Conservation (phyloP, 176 grass and related monocot genomes). For the Carex myosuroides region DNA sequence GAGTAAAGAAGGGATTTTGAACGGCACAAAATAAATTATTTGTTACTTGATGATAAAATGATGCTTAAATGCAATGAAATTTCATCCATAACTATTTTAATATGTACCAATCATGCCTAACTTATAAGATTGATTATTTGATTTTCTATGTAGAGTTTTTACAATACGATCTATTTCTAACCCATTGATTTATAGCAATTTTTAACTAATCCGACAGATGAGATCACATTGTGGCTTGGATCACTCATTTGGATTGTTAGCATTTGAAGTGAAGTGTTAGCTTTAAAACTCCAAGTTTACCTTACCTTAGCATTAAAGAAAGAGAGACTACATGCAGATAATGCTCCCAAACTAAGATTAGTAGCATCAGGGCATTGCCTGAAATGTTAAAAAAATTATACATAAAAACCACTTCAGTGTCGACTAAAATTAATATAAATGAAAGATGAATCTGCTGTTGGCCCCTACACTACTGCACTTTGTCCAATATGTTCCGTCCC, state of each 20-base stretch:
- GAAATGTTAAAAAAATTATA: slow-evolving; percentile 7
- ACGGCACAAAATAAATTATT: neutral
- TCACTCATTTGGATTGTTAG: neutral
- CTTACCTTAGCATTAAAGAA: slow-evolving; percentile 59
- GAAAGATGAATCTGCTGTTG: neutral
- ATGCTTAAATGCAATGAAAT: neutral
- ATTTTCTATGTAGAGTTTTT: neutral
- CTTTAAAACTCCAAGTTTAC: neutral
- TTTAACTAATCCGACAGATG: neutral
- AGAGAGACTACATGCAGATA: slow-evolving; percentile 56
- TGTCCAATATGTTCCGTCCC: neutral
- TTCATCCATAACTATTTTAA: neutral
- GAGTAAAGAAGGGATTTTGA: neutral
- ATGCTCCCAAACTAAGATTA: slow-evolving; percentile 81
- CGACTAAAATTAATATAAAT: slow-evolving; percentile 15
- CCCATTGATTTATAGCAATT: neutral
- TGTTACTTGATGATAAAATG: neutral
- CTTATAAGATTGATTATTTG: neutral
- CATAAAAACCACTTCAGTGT: neutral
- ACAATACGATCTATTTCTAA: neutral
- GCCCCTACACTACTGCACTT: neutral
- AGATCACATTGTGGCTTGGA: neutral
- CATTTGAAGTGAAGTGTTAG: neutral
- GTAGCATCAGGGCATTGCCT: slow-evolving; percentile 83
- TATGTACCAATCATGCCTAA: neutral